phyloP scores from a whole-genome alignment of 106 monocot species.

The Triglochin maritima region DNA sequence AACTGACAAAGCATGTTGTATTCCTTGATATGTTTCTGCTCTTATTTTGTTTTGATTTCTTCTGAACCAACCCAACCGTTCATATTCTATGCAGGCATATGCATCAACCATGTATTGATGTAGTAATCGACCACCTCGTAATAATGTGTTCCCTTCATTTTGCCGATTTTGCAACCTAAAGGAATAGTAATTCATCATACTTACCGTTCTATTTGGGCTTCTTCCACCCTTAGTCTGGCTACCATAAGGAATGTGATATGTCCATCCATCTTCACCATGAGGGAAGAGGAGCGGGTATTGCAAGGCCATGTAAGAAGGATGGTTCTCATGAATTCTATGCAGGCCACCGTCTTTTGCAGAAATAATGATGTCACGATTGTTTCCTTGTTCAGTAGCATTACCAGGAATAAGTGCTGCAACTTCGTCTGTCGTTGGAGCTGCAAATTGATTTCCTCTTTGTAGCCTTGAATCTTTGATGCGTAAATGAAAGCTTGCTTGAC shows the following conservation, averaged over 20 bases:
- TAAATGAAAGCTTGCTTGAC: background rate
- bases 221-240: background rate
- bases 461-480: background rate
- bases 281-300: conserved; percentile 26
- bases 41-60: conserved; percentile 6
- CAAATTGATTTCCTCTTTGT: background rate
- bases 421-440: conserved; percentile 6
- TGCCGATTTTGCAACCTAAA: conserved; percentile 9
- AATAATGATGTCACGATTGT: conserved; percentile 13
- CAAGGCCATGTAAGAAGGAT: conserved; percentile 14
- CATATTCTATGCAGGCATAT: conserved; percentile 10
- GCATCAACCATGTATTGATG: conserved; percentile 22
- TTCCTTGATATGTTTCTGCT: conserved; percentile 5
- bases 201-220: background rate
- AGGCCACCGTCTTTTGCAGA: background rate
- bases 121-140: conserved; percentile 4
- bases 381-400: background rate
- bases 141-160: background rate
- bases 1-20: background rate
- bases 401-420: conserved; percentile 9
- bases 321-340: conserved; percentile 6
- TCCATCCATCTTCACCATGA: conserved; percentile 19
- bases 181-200: conserved; percentile 14
- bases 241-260: background rate
- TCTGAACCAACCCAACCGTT: background rate